Conservation (phyloP, 306 rosid species). For the Cajanus cajan region DNA sequence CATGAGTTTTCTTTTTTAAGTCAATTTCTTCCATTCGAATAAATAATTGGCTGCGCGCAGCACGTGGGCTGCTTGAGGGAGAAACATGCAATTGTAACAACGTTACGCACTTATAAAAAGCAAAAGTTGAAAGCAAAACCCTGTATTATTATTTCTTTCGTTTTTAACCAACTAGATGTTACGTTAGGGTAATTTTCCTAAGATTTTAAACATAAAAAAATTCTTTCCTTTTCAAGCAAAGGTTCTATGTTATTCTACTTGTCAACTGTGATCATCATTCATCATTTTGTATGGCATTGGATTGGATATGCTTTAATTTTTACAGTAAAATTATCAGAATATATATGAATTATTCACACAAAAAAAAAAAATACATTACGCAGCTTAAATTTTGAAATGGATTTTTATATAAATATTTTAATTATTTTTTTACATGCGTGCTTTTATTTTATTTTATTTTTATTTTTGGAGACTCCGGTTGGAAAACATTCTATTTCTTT, state of each 20-base stretch:
- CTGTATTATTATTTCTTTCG: neutral
- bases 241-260: neutral
- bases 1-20: neutral
- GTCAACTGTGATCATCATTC: no score
- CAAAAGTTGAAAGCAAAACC: neutral
- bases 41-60: conserved; percentile 25
- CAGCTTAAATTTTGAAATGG: neutral
- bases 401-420: neutral
- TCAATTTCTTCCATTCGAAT: neutral
- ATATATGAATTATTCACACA: neutral
- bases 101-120: no score
- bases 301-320: neutral
- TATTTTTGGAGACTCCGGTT: no score
- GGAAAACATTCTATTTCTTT: neutral
- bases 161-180: neutral
- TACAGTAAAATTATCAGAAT: neutral
- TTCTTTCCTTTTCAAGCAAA: neutral
- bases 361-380: neutral
- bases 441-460: no score
- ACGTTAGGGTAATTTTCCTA: neutral
- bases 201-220: neutral
- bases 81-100: no score
- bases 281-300: neutral
- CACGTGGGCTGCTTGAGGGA: conserved; percentile 39
- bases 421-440: neutral